Conservation (phyloP, 164 flowering plant genomes). For the Vitis labrusca region DNA sequence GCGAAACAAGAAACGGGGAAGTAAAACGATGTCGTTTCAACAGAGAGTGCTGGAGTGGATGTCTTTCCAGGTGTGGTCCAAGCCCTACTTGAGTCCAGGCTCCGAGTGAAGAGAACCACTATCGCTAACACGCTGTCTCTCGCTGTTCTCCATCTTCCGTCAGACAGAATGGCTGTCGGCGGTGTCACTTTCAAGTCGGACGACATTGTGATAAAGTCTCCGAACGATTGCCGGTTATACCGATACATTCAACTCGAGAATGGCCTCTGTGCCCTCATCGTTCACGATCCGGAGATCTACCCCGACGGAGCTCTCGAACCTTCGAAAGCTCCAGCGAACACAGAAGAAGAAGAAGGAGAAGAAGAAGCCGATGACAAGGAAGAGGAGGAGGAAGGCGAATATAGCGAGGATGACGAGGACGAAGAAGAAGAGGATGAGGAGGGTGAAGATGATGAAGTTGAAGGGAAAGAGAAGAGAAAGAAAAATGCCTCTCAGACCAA, state of each 20-base stretch:
- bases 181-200: slow-evolving; percentile 42
- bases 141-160: not conserved
- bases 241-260: slow-evolving; percentile 63
- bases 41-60: too few relatives aligned
- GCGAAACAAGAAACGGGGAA: too few relatives aligned
- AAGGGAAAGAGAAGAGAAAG: slow-evolving; percentile 18
- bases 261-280: slow-evolving; percentile 74
- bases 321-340: slow-evolving; percentile 13
- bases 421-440: slow-evolving; percentile 24
- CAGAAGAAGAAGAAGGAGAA: not conserved
- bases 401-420: slow-evolving; percentile 21
- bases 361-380: slow-evolving; percentile 15
- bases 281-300: slow-evolving; percentile 92
- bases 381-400: slow-evolving; percentile 20
- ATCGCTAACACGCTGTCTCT: not conserved
- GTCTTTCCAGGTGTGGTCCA: too few relatives aligned
- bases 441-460: slow-evolving; percentile 24
- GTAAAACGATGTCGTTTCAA: too few relatives aligned
- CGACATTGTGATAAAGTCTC: slow-evolving; percentile 65
- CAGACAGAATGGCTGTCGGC: slow-evolving; percentile 24
- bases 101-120: not conserved
- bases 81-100: too few relatives aligned
- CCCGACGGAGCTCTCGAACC: slow-evolving; percentile 31
- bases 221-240: slow-evolving; percentile 69
- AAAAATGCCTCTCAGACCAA: slow-evolving; percentile 49